A percentile compares a stretch with the other conserved stretches of the same genome.
Conservation (phyloP, 1,139 yeast genomes). For the Yamadazyma aaseri region DNA sequence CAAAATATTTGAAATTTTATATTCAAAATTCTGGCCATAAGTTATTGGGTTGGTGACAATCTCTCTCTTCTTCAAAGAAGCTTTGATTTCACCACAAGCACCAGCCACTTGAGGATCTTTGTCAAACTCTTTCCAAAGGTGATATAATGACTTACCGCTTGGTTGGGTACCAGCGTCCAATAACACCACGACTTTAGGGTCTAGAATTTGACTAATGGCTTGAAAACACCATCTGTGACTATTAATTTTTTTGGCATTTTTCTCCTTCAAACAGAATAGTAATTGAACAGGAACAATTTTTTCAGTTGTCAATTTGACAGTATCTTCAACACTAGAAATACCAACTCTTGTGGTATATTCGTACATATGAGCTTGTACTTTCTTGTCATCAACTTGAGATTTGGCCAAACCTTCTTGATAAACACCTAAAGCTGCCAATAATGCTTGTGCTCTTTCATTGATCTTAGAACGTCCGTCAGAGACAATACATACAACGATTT, state of each 20-base stretch:
- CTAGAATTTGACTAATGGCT: constrained; percentile 45
- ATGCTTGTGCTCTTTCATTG: constrained; percentile 48
- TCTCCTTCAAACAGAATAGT: constrained; percentile 46
- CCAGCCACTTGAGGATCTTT: constrained; percentile 50
- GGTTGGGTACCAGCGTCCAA: constrained; percentile 53
- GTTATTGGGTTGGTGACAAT: constrained; percentile 46
- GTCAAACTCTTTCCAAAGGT: constrained; percentile 50
- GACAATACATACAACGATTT: constrained; percentile 47
- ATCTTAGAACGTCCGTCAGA: constrained; percentile 50
- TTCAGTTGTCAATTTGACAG: constrained; percentile 48
- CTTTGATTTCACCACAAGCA: constrained; percentile 52
- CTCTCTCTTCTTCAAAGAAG: constrained; percentile 40
- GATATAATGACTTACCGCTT: constrained; percentile 43
- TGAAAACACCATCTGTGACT: constrained; percentile 54
- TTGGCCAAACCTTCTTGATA: constrained; percentile 52
- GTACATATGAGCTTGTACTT: constrained; percentile 47
- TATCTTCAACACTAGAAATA: constrained; percentile 45
- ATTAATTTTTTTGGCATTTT: constrained; percentile 48
- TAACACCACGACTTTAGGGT: constrained; percentile 43
- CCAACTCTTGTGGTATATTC: constrained; percentile 51
- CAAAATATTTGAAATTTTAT: constrained; percentile 44
- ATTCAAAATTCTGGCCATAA: constrained; percentile 49
- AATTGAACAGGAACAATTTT: constrained; percentile 50
- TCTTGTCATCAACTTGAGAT: constrained; percentile 45
- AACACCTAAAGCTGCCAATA: constrained; percentile 48